phyloP scores from a whole-genome alignment of 1,139 yeast genomes.

The Geotrichum restrictum region DNA sequence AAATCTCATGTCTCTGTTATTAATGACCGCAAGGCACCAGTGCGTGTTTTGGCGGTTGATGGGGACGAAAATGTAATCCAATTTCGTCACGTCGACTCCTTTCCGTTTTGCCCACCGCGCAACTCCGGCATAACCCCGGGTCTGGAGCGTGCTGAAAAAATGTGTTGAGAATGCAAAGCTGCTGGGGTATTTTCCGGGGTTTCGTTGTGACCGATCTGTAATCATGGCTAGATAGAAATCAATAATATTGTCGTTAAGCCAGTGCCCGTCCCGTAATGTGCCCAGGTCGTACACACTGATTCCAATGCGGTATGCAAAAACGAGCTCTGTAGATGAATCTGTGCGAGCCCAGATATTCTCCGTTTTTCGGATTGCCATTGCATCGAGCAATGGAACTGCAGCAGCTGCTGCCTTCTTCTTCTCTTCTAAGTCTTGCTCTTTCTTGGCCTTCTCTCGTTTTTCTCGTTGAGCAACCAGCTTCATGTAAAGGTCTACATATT shows the following conservation, averaged over 20 bases:
- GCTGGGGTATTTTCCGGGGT: conserved; percentile 34
- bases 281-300: conserved; percentile 62
- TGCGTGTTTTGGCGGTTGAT: conserved; percentile 78
- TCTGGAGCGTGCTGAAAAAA: conserved; percentile 66
- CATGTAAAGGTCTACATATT: neutral
- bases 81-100: conserved; percentile 59
- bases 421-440: neutral
- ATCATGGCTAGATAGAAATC: conserved; percentile 72
- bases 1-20: conserved; percentile 56
- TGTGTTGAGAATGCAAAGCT: conserved; percentile 80
- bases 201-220: conserved; percentile 40
- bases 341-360: conserved; percentile 2
- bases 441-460: neutral
- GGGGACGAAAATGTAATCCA: conserved; percentile 71
- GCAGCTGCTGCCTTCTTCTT: neutral
- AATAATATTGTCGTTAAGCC: conserved; percentile 89
- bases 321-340: conserved; percentile 33
- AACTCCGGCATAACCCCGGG: conserved; percentile 72
- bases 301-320: conserved; percentile 53
- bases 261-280: conserved; percentile 63
- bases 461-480: neutral
- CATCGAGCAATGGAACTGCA: neutral
- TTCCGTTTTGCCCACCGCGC: conserved; percentile 86
- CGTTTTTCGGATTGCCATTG: neutral
- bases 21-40: conserved; percentile 86